Percentiles rank a stretch among this genome's conserved stretches.
Conservation (phyloP, 2,329 filamentous ascomycete genomes). For the Arthrobotrys entomopaga region DNA sequence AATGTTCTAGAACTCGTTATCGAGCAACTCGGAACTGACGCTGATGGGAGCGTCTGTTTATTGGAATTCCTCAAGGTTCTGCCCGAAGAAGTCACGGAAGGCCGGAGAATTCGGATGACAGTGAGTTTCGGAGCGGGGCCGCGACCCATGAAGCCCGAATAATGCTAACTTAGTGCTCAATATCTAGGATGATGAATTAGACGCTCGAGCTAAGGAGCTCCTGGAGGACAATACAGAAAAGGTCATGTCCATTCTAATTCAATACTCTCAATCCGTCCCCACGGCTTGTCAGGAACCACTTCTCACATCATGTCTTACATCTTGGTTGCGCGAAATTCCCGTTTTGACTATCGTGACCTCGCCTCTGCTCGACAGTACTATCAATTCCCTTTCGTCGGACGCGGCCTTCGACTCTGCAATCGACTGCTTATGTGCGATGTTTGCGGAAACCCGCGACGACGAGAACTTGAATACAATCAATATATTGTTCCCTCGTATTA, state of each 20-base stretch:
- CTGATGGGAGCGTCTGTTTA: slow-evolving; percentile 83
- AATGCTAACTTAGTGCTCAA: neutral
- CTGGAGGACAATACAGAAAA: slow-evolving; percentile 88
- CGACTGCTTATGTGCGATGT: slow-evolving; percentile 90
- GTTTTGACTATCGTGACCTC: slow-evolving; percentile 84
- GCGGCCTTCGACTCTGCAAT: slow-evolving; percentile 85
- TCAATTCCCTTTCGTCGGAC: slow-evolving; percentile 79
- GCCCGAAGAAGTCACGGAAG: slow-evolving; percentile 98
- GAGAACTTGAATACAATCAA: slow-evolving; percentile 86
- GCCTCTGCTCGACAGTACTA: slow-evolving; percentile 81
- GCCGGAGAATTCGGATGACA: slow-evolving; percentile 98
- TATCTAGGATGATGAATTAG: slow-evolving; percentile 89
- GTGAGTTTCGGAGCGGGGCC: slow-evolving; percentile 75
- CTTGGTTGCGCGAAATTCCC: slow-evolving; percentile 94
- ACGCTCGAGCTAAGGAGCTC: slow-evolving; percentile 83
- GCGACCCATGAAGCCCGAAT: slow-evolving; percentile 62
- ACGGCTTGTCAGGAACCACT: slow-evolving; percentile 71
- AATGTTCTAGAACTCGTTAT: slow-evolving; percentile 87
- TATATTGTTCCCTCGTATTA: slow-evolving; percentile 80
- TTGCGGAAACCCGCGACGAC: slow-evolving; percentile 91
- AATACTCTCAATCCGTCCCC: slow-evolving; percentile 69
- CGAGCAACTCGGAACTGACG: slow-evolving; percentile 77
- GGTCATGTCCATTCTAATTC: slow-evolving; percentile 85
- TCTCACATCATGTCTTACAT: slow-evolving; percentile 93
- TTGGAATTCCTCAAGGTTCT: slow-evolving; percentile 96